Base-by-base conservation (phyloP, 2,329 filamentous ascomycete genomes). In the Penicillium hordei region DNA sequence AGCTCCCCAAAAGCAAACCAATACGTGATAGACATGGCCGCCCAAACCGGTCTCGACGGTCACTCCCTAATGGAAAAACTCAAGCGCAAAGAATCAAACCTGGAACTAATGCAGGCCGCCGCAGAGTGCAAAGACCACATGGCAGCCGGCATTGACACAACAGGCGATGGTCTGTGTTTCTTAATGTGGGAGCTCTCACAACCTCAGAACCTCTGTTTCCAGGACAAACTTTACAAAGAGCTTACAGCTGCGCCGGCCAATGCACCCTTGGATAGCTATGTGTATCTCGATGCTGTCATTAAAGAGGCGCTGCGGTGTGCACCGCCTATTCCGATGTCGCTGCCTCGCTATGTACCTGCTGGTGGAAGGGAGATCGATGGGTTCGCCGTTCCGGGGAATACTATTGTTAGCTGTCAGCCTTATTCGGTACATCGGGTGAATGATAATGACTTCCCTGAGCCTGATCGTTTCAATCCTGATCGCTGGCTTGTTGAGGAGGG, bases 111-210 rank as follows among this genome's bases (percentile, higher is more conserved):
- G 3, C 81, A 86, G 64, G 81, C 84, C 61, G 86, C 86, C 0
- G 86, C 87, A 21, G 88, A 90, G 71, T 88, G 85, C 65, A 81
- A 88, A 56, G 87, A 90, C 64, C 87, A 90, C 70, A 86, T 90
- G 83, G 85, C 83, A 0, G 87, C 87, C 0, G 88, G 87, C 0
- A 89, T 90, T 59, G 87, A 90, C 65, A 90, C 88, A 0, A 89
- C 87, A 0, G 86, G 87, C 17, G 87, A 90, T 63, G 86, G 81
- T 0, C 76, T 90, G 0, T 89, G 86, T 66, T 89, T 89, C 67
- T 76, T 90, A 13, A 87, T 90, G 83, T 87, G 86, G 81, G 83
- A 89, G 68, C 77, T 90, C 2, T 90, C 87, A 1, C 83, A 84
- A 61, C 83, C 85, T 2, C 72, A 79, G 8, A 86, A 82, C 5